Evolutionary conservation across 1,284 basidiomycete species (phyloP), one percentile per base, ranked within the genome.

Genomic region (Fomitopsis betulina): DNA sequence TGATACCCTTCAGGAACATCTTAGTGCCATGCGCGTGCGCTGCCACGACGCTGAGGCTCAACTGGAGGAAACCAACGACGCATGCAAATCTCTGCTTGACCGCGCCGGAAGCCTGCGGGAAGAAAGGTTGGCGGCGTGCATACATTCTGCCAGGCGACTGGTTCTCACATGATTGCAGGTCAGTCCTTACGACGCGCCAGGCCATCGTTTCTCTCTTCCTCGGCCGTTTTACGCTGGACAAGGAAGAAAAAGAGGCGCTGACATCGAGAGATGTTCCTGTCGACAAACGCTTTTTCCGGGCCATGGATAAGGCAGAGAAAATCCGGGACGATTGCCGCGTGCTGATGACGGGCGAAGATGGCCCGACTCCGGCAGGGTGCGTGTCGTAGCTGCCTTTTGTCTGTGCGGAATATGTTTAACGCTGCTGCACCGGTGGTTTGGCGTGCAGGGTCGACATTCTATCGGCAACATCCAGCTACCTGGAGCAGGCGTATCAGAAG

Each of bases 401-500:
- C 33, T 6, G 42, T 50, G 19, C 12, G 13, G 25, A 35, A 55
- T 35, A 54, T 45, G 9, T 58, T 54, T 19, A 56, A 51, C 21
- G n/a, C 40, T 54, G 55, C 60, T n/a, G 60, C 25, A n/a, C 45
- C 25, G 45, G 45, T 21, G 58, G 30, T 60, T 52, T 45, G 51
- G 57, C 57, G 39, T 35, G 5, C 30, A 95, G 93, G 2, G 74
- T 91, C 54, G 95, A 98, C 68, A 94, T 98, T 58, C 93, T 98
- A 85, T 76, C 87, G 0, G 77, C 85, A 10, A 96, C 93, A 0
- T 86, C 89, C 0, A 78, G 85, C 10, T 84, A 93, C 61, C 85
- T 98, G 51, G 94, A 98, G 67, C 86, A 89, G 60, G 95, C 88
- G 1, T 96, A 94, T 71, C 86, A 92, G 58, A 98, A 97, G 75